Evolutionary conservation across 495 filamentous ascomycete species (phyloP).

Genomic region (Lasiosphaeris hirsuta): DNA sequence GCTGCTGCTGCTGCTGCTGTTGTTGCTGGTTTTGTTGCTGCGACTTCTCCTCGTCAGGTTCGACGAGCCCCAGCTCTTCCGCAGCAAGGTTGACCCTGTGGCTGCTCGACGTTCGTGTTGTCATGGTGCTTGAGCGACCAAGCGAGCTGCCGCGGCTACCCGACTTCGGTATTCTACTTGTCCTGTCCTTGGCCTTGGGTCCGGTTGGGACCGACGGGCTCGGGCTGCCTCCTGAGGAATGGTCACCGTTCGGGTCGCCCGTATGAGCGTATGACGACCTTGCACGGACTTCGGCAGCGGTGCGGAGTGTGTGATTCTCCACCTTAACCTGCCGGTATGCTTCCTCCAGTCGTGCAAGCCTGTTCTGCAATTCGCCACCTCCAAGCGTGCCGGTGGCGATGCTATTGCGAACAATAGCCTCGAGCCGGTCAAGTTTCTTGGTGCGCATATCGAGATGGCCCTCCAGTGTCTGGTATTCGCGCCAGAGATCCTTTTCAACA

Average conservation of each 20-base stretch:
- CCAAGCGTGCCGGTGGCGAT: conserved; percentile 43
- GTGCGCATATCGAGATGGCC: conserved; percentile 71
- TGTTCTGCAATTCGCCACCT: conserved; percentile 41
- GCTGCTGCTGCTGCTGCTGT: conserved; percentile 5
- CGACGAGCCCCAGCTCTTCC: conserved; percentile 6
- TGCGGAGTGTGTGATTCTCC: conserved; percentile 72
- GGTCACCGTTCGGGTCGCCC: conserved; percentile 21
- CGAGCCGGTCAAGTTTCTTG: conserved; percentile 84
- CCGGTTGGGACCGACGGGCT: conserved; percentile 49
- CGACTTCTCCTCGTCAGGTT: conserved; percentile 2
- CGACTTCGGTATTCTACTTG: conserved; percentile 36
- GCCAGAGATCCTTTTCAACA: conserved; percentile 85
- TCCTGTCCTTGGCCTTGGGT: conserved; percentile 35
- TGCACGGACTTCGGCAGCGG: conserved; percentile 45
- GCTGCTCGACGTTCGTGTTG: conserved; percentile 13
- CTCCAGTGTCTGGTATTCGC: conserved; percentile 86
- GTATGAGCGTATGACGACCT: conserved; percentile 29
- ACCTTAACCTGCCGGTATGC: conserved; percentile 81
- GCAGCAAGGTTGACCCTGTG: conserved; percentile 13
- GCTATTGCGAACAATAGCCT: conserved; percentile 62
- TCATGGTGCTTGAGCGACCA: conserved; percentile 29
- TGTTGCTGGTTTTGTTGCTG: neutral
- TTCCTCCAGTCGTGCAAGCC: conserved; percentile 69
- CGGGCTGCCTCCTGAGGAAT: conserved; percentile 40
- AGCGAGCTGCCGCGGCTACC: conserved; percentile 18